phyloP scores from a whole-genome alignment of 2,329 filamentous ascomycete genomes.

The Talaromyces sp. region DNA sequence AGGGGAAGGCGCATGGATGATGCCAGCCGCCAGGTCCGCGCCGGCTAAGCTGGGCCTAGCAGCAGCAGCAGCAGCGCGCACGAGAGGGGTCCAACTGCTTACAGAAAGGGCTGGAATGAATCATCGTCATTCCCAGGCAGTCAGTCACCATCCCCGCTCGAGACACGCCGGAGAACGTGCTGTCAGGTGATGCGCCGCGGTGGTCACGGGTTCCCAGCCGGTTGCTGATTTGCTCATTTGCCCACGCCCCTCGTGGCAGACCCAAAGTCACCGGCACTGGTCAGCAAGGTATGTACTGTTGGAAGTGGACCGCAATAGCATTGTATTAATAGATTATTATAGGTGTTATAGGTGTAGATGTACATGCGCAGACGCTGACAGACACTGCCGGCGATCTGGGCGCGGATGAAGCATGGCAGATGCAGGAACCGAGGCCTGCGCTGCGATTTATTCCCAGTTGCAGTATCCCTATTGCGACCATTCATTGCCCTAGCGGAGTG shows the following conservation, averaged over 20 bases:
- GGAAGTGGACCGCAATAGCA: not conserved
- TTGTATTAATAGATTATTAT: not conserved
- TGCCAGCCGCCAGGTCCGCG: conserved; percentile 4
- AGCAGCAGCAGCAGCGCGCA: not conserved
- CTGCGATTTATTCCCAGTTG: not conserved
- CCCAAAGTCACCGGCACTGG: not conserved
- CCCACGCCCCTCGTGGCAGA: too few species aligned
- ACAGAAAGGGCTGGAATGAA: not conserved
- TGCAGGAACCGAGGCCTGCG: not conserved
- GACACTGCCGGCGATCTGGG: not conserved
- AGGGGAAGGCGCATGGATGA: not conserved
- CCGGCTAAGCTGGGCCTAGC: not conserved
- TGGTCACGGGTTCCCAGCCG: not conserved
- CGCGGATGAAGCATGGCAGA: not conserved
- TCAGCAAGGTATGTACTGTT: not conserved
- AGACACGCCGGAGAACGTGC: not conserved
- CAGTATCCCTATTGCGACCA: not conserved
- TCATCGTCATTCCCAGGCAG: not conserved
- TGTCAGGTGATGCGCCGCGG: conserved; percentile 2
- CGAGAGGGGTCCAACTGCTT: not conserved
- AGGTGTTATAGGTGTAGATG: not conserved
- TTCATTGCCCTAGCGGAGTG: not conserved
- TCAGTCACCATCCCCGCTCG: not conserved
- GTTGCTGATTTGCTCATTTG: not conserved
- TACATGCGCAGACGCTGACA: not conserved